Base-by-base conservation (phyloP, 2,329 filamentous ascomycete genomes). In the Penicillium sp. region DNA sequence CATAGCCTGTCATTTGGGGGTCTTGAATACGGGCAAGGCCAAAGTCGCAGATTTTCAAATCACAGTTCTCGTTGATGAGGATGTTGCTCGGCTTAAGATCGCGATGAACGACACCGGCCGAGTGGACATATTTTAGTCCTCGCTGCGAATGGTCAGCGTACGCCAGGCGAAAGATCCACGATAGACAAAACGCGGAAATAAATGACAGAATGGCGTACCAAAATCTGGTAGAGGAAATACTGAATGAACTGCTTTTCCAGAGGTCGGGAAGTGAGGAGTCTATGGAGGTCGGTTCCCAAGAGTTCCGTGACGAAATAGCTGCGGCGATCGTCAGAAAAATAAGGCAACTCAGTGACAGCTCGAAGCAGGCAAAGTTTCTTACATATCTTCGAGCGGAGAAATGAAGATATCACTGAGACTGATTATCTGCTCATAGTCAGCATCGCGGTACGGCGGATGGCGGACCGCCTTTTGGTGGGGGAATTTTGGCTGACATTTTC, bases 161-260 rank as follows among this genome's bases (percentile, higher is more conserved):
- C n/a, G n/a, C n/a, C n/a, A n/a, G n/a, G n/a, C n/a, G n/a, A n/a
- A n/a, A n/a, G n/a, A n/a, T n/a, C n/a, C n/a, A n/a, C n/a, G n/a
- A n/a, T n/a, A n/a, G n/a, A n/a, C n/a, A n/a, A n/a, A n/a, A n/a
- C n/a, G n/a, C n/a, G n/a, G n/a, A n/a, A n/a, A n/a, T n/a, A n/a
- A n/a, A n/a, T n/a, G n/a, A n/a, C n/a, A n/a, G n/a, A n/a, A n/a
- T n/a, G 93, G 67, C 85, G 64, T 75, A 96, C 91, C 77, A 97
- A 81, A 65, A 98, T 98, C 74, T 98, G 93, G 73, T 98, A 98
- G 53, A 98, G 81, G 71, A 98, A 98, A 75, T 98, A 98, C 75
- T 98, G 93, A 64, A 98, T 97, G 72, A 98, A 98, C 72, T 98
- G 93, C 76, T 95, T 97, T 79, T 98, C 93, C 46, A 98, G 82